A percentile compares a stretch with the other conserved stretches of the same genome.
These are phyloP conservation scores for Podospora didyma DNA, from an alignment of 495 filamentous ascomycete genomes.

Conservation along the genomic window DNA sequence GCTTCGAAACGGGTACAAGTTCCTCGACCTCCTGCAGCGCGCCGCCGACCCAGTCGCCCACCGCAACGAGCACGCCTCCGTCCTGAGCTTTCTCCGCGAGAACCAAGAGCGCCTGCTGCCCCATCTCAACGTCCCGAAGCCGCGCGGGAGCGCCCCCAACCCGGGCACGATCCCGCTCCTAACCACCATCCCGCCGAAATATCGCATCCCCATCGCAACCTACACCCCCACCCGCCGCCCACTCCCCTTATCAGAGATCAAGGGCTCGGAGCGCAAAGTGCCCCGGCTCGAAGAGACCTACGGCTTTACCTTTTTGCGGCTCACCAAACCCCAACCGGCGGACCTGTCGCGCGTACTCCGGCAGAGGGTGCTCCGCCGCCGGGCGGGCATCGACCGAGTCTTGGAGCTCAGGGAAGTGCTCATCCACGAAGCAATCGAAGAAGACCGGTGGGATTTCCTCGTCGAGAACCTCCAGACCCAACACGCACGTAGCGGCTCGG, in stretches of 20 bases:
- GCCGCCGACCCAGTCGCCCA: slow-evolving; percentile 1
- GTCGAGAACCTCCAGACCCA: slow-evolving; percentile 13
- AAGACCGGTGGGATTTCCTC: slow-evolving; percentile 4
- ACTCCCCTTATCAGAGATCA: slow-evolving; percentile 37
- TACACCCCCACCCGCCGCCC: slow-evolving; percentile 39
- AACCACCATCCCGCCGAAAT: slow-evolving; percentile 1
- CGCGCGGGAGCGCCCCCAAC: slow-evolving; percentile 6
- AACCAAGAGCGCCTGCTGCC: slow-evolving; percentile 26
- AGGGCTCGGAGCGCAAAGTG: slow-evolving; percentile 52
- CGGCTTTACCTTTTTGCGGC: slow-evolving; percentile 64
- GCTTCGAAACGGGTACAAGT: slow-evolving; percentile 59
- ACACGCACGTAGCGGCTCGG: too few species aligned
- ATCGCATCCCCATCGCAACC: slow-evolving; percentile 30
- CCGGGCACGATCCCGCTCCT: slow-evolving; percentile 28
- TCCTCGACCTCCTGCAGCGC: slow-evolving; percentile 20
- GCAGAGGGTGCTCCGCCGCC: slow-evolving; percentile 49
- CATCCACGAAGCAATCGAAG: background rate
- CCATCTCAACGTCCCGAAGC: slow-evolving; percentile 1
- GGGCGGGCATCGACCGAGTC: slow-evolving; percentile 29
- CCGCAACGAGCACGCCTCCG: slow-evolving; percentile 17
- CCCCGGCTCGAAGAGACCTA: slow-evolving; percentile 54
- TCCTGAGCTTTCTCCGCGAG: slow-evolving; percentile 31
- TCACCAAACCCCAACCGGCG: slow-evolving; percentile 64
- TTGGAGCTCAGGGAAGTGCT: slow-evolving; percentile 6
- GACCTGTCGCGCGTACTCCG: slow-evolving; percentile 54